phyloP scores from a whole-genome alignment of 148 eudicot species.

The Bassia scoparia region DNA sequence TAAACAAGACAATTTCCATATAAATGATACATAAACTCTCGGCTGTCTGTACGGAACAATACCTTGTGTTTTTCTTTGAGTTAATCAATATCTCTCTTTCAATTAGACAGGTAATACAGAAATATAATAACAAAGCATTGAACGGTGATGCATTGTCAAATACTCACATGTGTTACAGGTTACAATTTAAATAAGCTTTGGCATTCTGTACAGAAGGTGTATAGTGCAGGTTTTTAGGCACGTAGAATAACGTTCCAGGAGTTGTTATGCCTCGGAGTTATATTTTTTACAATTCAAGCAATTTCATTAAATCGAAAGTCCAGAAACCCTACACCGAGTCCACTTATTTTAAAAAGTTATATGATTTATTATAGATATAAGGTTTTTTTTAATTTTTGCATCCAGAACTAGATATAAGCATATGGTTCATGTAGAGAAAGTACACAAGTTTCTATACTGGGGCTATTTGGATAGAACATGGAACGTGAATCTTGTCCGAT shows the following conservation, averaged over 20 bases:
- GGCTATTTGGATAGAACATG: conserved; percentile 88
- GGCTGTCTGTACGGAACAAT: background rate
- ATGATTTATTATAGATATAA: background rate
- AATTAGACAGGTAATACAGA: background rate
- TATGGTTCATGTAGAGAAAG: background rate
- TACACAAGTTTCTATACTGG: conserved; percentile 74
- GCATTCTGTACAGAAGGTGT: conserved; percentile 74
- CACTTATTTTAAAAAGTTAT: background rate
- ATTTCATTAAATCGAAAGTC: background rate
- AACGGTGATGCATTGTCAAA: background rate
- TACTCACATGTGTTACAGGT: conserved; percentile 2
- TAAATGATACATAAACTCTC: background rate
- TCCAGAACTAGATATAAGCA: background rate
- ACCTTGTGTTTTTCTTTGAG: no score
- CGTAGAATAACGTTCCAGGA: conserved; percentile 57
- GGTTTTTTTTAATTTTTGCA: background rate
- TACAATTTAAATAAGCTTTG: conserved; percentile 1
- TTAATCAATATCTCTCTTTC: background rate
- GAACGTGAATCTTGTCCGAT: conserved; percentile 71
- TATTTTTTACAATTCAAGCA: conserved; percentile 60
- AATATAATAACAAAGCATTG: background rate
- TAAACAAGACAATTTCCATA: background rate
- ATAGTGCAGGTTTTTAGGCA: conserved; percentile 61
- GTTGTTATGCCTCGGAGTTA: conserved; percentile 58
- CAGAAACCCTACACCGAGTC: background rate